Base-by-base conservation (phyloP, 75 land plant species). In the Cryptomeria japonica region DNA sequence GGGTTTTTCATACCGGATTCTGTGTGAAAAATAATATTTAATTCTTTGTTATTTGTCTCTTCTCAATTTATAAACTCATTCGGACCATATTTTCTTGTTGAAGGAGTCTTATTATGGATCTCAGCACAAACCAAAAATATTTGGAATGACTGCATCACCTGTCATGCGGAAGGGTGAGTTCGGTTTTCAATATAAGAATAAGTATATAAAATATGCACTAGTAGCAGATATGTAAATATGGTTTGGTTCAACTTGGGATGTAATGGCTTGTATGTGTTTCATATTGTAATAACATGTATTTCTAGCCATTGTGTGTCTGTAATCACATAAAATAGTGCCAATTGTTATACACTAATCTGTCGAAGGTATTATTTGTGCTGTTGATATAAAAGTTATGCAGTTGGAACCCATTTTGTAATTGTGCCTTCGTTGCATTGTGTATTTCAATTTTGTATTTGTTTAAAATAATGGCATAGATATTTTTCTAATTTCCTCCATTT, bases 81-180 rank as follows among this genome's bases (percentile, higher is more conserved):
- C 5, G 18, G 70, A 19, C 2, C 84, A 46, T 70, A 11, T 80
- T 51, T 36, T 70, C 77, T 89, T 89, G 46, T 39, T 85, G 78
- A 84, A 96, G 97, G 98, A 94, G 85, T 93, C 91, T 87, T 94
- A 96, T 89, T 92, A 92, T 87, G 88, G 25, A 46, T 82, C 32
- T 46, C 41, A 85, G 38, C 39, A 85, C 10, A 87, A 84, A 44
- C 93, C 93, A 36, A 87, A 85, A 82, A 84, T 93, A 39, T 93
- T 93, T 89, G 93, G 93, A 18, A 93, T 93, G 93, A 93, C 93
- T 72, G 93, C 93, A 37, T 93, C 93, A 34, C 93, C 92, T 51
- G 91, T 96, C 25, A 91, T 89, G 51, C 86, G 91, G 58, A 98
- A 96, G 93, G 99, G 99, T 94, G 83, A 85, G 85, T 42, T 86